Evolutionary conservation across 495 filamentous ascomycete genomes (phyloP).

Genomic region (Recurvomyces mirabilis): DNA sequence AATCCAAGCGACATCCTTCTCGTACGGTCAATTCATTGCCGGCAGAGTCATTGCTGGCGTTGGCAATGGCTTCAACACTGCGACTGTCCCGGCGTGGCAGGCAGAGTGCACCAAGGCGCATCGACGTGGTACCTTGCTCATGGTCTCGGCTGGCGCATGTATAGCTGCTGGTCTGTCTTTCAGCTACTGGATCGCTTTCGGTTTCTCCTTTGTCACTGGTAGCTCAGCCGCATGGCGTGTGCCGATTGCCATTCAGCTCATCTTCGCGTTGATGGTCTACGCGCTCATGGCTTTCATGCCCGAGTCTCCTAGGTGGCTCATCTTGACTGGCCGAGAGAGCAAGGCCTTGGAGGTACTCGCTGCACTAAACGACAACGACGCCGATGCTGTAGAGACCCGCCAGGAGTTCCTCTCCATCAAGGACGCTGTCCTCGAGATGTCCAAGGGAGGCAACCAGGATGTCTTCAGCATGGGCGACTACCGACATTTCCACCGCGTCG

Average conservation of each 20-base stretch:
- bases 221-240: slow-evolving; percentile 61
- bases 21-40: slow-evolving; percentile 51
- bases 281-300: slow-evolving; percentile 52
- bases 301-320: slow-evolving; percentile 66
- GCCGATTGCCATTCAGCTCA: slow-evolving; percentile 60
- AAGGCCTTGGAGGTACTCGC: slow-evolving; percentile 54
- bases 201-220: slow-evolving; percentile 51
- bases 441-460: slow-evolving; percentile 48
- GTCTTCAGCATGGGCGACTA: slow-evolving; percentile 62
- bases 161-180: slow-evolving; percentile 63
- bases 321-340: slow-evolving; percentile 54
- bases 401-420: slow-evolving; percentile 62
- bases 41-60: slow-evolving; percentile 52
- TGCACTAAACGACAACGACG: slow-evolving; percentile 44
- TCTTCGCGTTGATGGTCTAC: slow-evolving; percentile 53
- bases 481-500: slow-evolving; percentile 58
- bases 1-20: slow-evolving; percentile 46
- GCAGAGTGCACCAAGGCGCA: slow-evolving; percentile 67
- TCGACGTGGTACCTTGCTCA: slow-evolving; percentile 63
- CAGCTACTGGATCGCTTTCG: slow-evolving; percentile 68
- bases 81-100: slow-evolving; percentile 66
- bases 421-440: slow-evolving; percentile 61
- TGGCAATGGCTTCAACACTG: slow-evolving; percentile 50
- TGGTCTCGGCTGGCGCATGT: slow-evolving; percentile 59
- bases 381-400: slow-evolving; percentile 44